These are phyloP conservation scores for Coniochaeta ligniaria DNA, from an alignment of 2,329 filamentous ascomycete species.

Conservation along the genomic window DNA sequence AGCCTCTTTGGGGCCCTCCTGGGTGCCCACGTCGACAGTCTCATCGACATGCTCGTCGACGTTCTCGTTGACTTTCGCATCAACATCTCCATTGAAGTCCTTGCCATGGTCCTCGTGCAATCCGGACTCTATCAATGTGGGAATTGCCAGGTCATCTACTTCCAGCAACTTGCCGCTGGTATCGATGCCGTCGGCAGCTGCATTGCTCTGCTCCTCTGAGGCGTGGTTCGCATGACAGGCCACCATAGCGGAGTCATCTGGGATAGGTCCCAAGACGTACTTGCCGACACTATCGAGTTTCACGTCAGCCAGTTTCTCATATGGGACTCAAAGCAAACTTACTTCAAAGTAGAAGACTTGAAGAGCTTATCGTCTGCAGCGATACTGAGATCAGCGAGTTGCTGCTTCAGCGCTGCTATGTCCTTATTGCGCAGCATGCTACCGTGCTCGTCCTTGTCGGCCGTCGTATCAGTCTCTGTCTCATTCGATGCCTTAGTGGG, in stretches of 20 bases:
- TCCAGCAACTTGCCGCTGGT: not conserved
- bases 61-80: not conserved
- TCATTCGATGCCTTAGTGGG: not conserved
- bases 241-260: not conserved
- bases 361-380: not conserved
- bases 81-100: not conserved
- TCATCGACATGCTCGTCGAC: not conserved
- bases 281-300: not conserved
- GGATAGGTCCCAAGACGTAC: not conserved
- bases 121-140: not conserved
- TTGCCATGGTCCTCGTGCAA: not conserved
- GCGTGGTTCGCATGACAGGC: not conserved
- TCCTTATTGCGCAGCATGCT: not conserved
- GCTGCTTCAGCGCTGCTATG: not conserved
- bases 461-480: not conserved
- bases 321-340: not conserved
- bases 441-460: not conserved
- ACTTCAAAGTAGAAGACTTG: not conserved
- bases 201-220: not conserved
- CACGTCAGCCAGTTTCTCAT: not conserved
- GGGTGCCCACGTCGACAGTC: too few relatives aligned
- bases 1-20: too few relatives aligned
- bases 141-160: not conserved
- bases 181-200: not conserved
- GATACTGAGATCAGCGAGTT: not conserved